These are phyloP conservation scores for Leccinum subrobustum DNA, from an alignment of 1,284 basidiomycete genomes.

Conservation along the genomic window DNA sequence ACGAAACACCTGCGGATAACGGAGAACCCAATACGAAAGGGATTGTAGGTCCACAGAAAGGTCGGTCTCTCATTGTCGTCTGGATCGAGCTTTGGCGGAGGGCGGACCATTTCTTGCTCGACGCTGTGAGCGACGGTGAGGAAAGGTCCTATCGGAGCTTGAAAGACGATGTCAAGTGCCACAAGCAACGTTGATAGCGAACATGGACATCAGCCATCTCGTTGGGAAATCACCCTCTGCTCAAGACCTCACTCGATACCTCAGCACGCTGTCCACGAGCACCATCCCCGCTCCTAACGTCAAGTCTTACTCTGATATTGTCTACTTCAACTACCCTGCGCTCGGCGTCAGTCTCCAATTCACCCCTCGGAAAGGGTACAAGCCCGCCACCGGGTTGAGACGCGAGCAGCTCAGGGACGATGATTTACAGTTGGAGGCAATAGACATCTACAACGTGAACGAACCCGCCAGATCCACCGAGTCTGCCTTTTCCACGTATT, in stretches of 20 bases:
- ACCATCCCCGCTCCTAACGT: constrained; percentile 49
- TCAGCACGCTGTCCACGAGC: constrained; percentile 39
- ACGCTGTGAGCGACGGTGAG: constrained; percentile 11
- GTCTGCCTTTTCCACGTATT: constrained; percentile 54
- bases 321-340: constrained; percentile 81
- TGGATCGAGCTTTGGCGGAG: constrained; percentile 22
- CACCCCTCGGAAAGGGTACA: constrained; percentile 58
- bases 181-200: background rate
- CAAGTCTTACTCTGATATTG: constrained; percentile 76
- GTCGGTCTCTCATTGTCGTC: constrained; percentile 9
- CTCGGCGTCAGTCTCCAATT: constrained; percentile 81
- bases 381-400: constrained; percentile 46
- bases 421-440: constrained; percentile 58
- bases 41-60: background rate
- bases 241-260: constrained; percentile 41
- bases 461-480: constrained; percentile 41
- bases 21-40: constrained; percentile 2
- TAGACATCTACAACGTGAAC: constrained; percentile 77
- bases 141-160: constrained; percentile 23
- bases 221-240: constrained; percentile 47
- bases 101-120: constrained; percentile 28
- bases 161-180: constrained; percentile 8
- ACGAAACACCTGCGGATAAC: constrained; percentile 3
- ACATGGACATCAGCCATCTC: constrained; percentile 39
- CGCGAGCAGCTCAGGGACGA: constrained; percentile 49